Evolutionary conservation across 805 yeast genomes (phyloP).

Genomic region (Monosporozyma yasuniensis): DNA sequence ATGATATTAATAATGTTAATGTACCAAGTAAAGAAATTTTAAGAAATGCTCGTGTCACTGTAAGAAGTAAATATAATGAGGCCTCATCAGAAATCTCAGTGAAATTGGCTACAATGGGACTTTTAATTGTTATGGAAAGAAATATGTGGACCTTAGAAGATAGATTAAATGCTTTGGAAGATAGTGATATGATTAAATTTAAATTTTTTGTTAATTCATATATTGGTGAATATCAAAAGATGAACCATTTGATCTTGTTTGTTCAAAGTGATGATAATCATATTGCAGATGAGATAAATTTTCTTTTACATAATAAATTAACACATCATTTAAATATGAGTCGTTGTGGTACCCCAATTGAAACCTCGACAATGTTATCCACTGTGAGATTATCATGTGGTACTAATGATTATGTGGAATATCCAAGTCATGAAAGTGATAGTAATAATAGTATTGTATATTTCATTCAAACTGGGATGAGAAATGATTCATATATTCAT

Average conservation of each 20-base stretch:
- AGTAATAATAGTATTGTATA: constrained; percentile 44
- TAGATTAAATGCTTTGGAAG: constrained; percentile 48
- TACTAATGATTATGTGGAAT: constrained; percentile 28
- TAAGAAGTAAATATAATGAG: constrained; percentile 40
- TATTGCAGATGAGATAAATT: constrained; percentile 19
- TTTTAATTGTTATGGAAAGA: constrained; percentile 47
- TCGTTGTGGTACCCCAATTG: not conserved
- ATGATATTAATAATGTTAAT: constrained; percentile 7
- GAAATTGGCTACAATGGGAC: constrained; percentile 40
- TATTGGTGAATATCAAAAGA: constrained; percentile 6
- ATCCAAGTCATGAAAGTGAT: constrained; percentile 35
- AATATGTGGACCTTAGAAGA: constrained; percentile 46
- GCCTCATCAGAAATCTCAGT: constrained; percentile 39
- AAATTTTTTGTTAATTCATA: constrained; percentile 25
- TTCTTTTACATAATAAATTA: constrained; percentile 19
- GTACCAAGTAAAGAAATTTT: constrained; percentile 30
- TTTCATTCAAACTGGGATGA: constrained; percentile 49
- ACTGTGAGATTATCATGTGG: constrained; percentile 35
- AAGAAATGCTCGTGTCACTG: constrained; percentile 38
- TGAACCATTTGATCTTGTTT: constrained; percentile 31
- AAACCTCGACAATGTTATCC: constrained; percentile 19
- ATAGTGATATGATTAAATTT: constrained; percentile 34
- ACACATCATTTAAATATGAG: constrained; percentile 21
- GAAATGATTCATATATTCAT: constrained; percentile 30
- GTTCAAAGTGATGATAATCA: constrained; percentile 42